phyloP scores from a whole-genome alignment of 768 basidiomycete species.

The Boletus vinaceobasis region DNA sequence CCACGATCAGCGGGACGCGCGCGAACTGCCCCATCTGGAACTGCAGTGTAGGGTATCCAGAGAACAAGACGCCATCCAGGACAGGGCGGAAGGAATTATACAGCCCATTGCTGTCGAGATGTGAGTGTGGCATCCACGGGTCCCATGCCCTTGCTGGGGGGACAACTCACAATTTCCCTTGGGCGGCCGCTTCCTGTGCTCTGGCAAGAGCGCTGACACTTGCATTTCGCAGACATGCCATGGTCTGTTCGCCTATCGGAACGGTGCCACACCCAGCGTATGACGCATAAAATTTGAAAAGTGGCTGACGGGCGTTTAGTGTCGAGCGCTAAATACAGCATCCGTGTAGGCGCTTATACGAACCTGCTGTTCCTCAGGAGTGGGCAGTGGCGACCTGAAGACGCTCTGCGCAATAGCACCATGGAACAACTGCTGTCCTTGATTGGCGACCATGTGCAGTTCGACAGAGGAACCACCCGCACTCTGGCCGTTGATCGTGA shows the following conservation, averaged over 20 bases:
- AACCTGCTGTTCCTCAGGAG: constrained; percentile 52
- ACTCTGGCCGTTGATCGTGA: constrained; percentile 59
- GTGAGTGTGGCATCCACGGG: background rate
- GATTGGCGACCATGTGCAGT: constrained; percentile 52
- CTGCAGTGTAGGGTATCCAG: constrained; percentile 46
- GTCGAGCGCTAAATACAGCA: background rate
- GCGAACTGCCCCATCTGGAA: constrained; percentile 45
- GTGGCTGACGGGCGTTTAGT: constrained; percentile 33
- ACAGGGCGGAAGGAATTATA: constrained; percentile 54
- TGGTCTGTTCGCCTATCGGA: constrained; percentile 30
- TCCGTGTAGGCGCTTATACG: constrained; percentile 4
- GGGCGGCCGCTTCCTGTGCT: constrained; percentile 49
- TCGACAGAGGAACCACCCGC: constrained; percentile 55
- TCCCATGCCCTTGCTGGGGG: background rate
- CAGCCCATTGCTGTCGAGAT: constrained; percentile 31
- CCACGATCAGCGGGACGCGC: constrained; percentile 55
- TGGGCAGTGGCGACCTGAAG: constrained; percentile 48
- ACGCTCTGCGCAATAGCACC: constrained; percentile 63
- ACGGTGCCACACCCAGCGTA: constrained; percentile 48
- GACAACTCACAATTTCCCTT: constrained; percentile 40
- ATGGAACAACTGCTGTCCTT: constrained; percentile 41
- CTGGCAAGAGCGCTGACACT: constrained; percentile 48
- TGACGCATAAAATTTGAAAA: constrained; percentile 50
- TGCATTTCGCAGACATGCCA: constrained; percentile 49
- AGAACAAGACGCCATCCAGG: constrained; percentile 50